phyloP scores from a whole-genome alignment of 352 stramenopile genomes.

The Pythium sp. region DNA sequence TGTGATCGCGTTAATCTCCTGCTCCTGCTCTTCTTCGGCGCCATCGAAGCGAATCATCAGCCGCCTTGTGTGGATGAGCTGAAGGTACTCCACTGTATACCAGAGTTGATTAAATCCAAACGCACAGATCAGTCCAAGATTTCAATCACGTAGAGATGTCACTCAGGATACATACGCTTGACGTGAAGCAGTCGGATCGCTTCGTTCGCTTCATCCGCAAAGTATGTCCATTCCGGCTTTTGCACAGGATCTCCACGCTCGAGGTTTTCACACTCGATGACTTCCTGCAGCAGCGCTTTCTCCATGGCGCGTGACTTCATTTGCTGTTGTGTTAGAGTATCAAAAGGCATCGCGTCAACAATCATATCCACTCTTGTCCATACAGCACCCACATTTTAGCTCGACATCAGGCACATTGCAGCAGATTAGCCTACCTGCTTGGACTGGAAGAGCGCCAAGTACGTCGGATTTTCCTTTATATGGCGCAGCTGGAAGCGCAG shows the following conservation, averaged over 20 bases:
- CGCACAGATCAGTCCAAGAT: not conserved
- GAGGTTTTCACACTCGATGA: slow-evolving; percentile 29
- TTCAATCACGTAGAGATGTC: too few species aligned
- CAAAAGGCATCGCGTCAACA: too few species aligned
- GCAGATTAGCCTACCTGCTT: slow-evolving; percentile 35
- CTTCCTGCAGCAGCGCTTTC: slow-evolving; percentile 60
- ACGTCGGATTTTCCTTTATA: slow-evolving; percentile 34
- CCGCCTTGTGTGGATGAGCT: slow-evolving; percentile 68
- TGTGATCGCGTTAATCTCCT: slow-evolving; percentile 66
- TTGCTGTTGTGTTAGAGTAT: slow-evolving; percentile 22
- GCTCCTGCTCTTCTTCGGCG: slow-evolving; percentile 61
- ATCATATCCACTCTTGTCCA: too few species aligned
- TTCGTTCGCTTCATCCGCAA: slow-evolving; percentile 63
- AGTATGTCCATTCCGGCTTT: slow-evolving; percentile 62
- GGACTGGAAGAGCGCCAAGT: slow-evolving; percentile 48
- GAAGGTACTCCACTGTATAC: slow-evolving; percentile 69
- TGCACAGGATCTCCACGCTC: slow-evolving; percentile 27
- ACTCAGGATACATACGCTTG: slow-evolving; percentile 44
- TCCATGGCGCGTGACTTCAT: slow-evolving; percentile 56
- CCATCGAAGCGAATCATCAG: slow-evolving; percentile 85
- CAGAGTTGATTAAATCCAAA: not conserved
- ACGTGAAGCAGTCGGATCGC: slow-evolving; percentile 59
- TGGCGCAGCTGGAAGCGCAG: slow-evolving; percentile 56
- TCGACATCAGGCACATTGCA: too few species aligned
- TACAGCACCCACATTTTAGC: too few species aligned